phyloP scores from a whole-genome alignment of 805 yeast species.

The Pichia californica region DNA sequence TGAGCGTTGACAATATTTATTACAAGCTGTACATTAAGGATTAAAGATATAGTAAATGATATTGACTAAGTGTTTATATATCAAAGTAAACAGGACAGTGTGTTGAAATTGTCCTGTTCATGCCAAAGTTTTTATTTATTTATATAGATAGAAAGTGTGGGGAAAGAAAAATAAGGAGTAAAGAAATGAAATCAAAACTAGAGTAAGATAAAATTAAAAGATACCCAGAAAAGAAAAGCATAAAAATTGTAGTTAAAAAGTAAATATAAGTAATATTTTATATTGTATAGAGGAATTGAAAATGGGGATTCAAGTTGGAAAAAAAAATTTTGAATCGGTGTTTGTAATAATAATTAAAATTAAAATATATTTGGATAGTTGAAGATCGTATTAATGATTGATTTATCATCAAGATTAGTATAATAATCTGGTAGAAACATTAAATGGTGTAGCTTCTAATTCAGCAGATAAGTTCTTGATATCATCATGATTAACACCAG shows the following conservation, averaged over 20 bases:
- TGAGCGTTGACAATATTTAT: too few relatives aligned
- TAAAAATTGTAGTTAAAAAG: background rate
- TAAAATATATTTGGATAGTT: constrained; percentile 1
- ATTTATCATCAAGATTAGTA: constrained; percentile 44
- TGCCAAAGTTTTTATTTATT: background rate
- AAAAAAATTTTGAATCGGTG: too few relatives aligned
- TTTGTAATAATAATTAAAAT: too few relatives aligned
- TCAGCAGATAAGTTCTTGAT: constrained; percentile 80
- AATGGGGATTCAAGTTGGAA: too few relatives aligned
- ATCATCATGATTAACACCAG: constrained; percentile 75
- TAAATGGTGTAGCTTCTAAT: constrained; percentile 83
- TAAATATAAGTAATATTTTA: too few relatives aligned
- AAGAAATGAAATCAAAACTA: background rate
- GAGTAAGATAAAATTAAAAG: background rate
- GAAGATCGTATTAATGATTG: too few relatives aligned
- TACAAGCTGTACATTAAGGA: too few relatives aligned
- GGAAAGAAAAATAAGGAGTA: too few relatives aligned
- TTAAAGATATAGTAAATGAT: background rate
- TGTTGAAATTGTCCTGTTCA: constrained; percentile 5
- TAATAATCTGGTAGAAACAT: constrained; percentile 82
- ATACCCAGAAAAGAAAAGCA: background rate
- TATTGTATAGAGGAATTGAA: background rate
- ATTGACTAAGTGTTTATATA: background rate
- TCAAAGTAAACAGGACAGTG: background rate
- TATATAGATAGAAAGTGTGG: too few relatives aligned